A percentile compares a stretch with the other conserved stretches of the same genome.
phyloP scores from a whole-genome alignment of 805 yeast genomes.

The Yarrowia porcina region DNA sequence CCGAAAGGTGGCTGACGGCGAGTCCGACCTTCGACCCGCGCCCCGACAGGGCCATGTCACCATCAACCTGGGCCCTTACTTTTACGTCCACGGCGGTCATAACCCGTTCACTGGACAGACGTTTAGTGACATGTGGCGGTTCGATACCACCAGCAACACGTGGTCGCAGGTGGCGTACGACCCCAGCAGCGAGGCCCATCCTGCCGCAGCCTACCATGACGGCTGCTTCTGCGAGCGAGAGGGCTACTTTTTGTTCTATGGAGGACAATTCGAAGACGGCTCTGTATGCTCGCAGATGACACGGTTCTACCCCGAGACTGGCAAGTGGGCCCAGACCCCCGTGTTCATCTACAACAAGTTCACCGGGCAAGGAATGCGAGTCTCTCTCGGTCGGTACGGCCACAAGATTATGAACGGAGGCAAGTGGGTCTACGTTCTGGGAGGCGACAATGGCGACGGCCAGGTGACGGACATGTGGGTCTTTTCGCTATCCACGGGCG shows the following conservation, averaged over 20 bases:
- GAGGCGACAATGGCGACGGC: slow-evolving; percentile 33
- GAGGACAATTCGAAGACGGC: background rate
- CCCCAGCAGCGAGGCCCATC: background rate
- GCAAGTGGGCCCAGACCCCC: background rate
- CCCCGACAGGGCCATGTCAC: slow-evolving; percentile 14
- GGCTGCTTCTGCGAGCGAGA: slow-evolving; percentile 5
- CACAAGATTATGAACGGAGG: slow-evolving; percentile 27
- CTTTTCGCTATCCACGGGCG: slow-evolving; percentile 26
- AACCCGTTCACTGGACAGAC: background rate
- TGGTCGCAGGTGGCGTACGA: background rate
- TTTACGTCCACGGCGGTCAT: slow-evolving; percentile 14
- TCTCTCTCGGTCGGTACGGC: slow-evolving; percentile 27
- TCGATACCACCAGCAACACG: background rate
- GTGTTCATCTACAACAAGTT: slow-evolving; percentile 15
- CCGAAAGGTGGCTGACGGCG: background rate
- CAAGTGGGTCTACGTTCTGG: slow-evolving; percentile 29
- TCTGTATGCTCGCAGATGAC: background rate
- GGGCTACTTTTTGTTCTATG: slow-evolving; percentile 5
- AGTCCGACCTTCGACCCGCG: background rate
- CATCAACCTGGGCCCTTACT: background rate
- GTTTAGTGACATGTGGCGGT: slow-evolving; percentile 9
- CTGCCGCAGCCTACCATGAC: background rate
- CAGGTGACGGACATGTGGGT: slow-evolving; percentile 27
- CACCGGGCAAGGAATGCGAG: slow-evolving; percentile 11
- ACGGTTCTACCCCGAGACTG: slow-evolving; percentile 6